A percentile compares a stretch with the other conserved stretches of the same genome.
Evolutionary conservation across 225 moss, liverwort and hornwort species (phyloP).

Genomic region (Anthoceros angustus): DNA sequence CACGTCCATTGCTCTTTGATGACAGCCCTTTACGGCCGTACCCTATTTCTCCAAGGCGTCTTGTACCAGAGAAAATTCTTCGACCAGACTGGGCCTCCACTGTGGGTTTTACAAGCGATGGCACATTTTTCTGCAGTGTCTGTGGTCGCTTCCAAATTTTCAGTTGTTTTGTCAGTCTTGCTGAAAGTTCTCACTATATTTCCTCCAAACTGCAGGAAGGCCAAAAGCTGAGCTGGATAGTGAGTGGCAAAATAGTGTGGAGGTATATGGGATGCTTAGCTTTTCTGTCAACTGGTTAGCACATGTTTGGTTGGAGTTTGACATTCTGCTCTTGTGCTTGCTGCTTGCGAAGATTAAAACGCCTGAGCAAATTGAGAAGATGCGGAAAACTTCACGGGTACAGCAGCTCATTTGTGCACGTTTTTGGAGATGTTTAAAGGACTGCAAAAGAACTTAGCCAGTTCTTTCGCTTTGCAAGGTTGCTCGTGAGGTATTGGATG

Average conservation of each 20-base stretch:
- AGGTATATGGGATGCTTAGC: constrained; percentile 27
- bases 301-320: not conserved
- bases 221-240: constrained; percentile 41
- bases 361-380: constrained; percentile 48
- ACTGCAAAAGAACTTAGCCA: too few relatives aligned
- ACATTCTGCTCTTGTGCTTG: not conserved
- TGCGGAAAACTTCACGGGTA: constrained; percentile 76
- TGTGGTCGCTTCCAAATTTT: not conserved
- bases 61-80: constrained; percentile 64
- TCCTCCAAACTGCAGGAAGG: constrained; percentile 36
- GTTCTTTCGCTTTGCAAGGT: constrained; percentile 19
- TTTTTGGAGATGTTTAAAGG: too few relatives aligned
- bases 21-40: constrained; percentile 33
- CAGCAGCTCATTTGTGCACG: not conserved
- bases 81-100: constrained; percentile 90
- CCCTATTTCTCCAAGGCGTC: constrained; percentile 78
- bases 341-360: constrained; percentile 65
- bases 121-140: not conserved
- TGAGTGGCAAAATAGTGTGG: constrained; percentile 89
- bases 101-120: constrained; percentile 13
- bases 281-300: constrained; percentile 5
- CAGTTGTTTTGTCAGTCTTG: not conserved
- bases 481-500: constrained; percentile 68
- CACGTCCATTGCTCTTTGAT: too few relatives aligned
- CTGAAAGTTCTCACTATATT: constrained; percentile 11